Evolutionary conservation across 306 rosid species (phyloP).

Genomic region (Pyrus betulifolia): DNA sequence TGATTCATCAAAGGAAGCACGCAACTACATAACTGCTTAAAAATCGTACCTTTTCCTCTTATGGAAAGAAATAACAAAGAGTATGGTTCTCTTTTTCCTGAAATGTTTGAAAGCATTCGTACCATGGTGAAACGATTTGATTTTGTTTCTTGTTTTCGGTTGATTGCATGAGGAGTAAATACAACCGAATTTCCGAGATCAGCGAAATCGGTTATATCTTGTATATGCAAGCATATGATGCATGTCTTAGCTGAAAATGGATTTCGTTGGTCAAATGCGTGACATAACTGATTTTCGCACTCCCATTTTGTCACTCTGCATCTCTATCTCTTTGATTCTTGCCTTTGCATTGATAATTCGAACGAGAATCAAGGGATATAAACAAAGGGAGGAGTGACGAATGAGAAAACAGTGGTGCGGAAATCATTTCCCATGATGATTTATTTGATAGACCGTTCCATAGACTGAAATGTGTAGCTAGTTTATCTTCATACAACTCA

Average conservation of each 20-base stretch:
- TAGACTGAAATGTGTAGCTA: neutral
- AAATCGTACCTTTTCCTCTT: neutral
- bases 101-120: neutral
- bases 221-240: neutral
- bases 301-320: no score
- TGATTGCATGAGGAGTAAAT: neutral
- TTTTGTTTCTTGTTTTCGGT: neutral
- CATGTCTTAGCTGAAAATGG: neutral
- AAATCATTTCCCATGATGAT: neutral
- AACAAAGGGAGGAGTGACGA: no score
- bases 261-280: neutral
- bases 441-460: neutral
- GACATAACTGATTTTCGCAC: neutral
- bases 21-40: neutral
- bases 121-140: neutral
- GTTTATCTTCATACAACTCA: neutral
- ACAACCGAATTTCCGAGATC: neutral
- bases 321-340: no score
- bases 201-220: neutral
- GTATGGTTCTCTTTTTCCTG: neutral
- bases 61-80: neutral
- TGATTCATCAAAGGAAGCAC: neutral
- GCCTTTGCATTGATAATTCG: no score
- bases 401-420: no score
- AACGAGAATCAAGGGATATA: no score